Conservation (phyloP, 345 rosid species). For the Syzygium grande region DNA sequence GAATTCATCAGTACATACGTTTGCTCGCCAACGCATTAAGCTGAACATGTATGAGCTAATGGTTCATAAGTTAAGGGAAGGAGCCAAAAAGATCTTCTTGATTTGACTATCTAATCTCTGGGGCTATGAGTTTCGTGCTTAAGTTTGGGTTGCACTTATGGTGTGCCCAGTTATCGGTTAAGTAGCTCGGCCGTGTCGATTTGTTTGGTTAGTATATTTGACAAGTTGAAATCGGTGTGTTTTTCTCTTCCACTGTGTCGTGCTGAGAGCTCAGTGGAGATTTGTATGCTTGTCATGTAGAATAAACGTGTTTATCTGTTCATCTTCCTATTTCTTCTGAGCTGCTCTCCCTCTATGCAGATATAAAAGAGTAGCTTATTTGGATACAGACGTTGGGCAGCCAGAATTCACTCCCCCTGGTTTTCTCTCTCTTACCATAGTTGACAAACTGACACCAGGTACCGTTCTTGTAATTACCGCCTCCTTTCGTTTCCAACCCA, state of each 20-base stretch:
- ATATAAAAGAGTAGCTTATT: conserved; percentile 67
- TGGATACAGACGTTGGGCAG: conserved; percentile 96
- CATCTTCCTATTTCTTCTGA: background rate
- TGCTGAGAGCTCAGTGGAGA: background rate
- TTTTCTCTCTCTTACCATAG: conserved; percentile 68
- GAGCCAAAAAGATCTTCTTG: background rate
- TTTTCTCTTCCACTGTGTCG: background rate
- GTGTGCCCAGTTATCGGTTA: background rate
- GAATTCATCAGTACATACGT: background rate
- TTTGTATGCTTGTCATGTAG: background rate
- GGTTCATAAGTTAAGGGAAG: background rate
- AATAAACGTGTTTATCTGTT: background rate
- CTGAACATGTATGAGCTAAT: background rate
- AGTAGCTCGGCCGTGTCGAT: background rate
- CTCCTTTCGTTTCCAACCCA: background rate
- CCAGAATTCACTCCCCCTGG: conserved; percentile 93
- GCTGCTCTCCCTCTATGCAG: conserved; percentile 26
- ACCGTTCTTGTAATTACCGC: background rate
- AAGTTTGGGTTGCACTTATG: background rate
- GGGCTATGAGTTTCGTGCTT: background rate
- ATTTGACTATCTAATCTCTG: background rate
- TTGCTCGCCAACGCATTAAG: background rate
- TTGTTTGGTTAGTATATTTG: background rate
- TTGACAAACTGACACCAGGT: conserved; percentile 64
- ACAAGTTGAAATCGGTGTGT: background rate